A percentile compares a stretch with the other conserved stretches of the same genome.
Conservation (phyloP, 164 flowering plant species). For the Stephania yunnanensis region DNA sequence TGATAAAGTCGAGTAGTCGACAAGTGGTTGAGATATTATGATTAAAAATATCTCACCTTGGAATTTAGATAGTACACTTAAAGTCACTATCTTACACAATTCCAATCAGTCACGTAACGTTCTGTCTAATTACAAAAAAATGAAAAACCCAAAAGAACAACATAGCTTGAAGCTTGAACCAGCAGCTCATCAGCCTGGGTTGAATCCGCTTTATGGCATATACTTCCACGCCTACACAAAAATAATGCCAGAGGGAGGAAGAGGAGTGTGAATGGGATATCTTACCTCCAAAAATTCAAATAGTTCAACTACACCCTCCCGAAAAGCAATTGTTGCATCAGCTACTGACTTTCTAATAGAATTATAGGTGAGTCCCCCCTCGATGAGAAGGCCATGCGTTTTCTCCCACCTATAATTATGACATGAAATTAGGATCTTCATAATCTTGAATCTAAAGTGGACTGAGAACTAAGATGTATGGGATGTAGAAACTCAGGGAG, state of each 20-base stretch:
- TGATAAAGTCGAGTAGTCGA: no score
- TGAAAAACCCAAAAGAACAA: not conserved
- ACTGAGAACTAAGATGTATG: no score
- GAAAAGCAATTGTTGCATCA: conserved; percentile 59
- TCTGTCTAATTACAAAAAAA: no score
- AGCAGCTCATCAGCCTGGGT: not conserved
- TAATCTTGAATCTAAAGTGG: not conserved
- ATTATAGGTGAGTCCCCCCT: conserved; percentile 84
- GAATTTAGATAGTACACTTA: no score
- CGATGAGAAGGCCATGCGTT: conserved; percentile 78
- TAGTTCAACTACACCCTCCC: conserved; percentile 84
- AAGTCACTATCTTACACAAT: no score
- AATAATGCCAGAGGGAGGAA: not conserved
- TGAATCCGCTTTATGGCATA: not conserved
- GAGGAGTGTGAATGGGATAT: not conserved
- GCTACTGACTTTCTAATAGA: conserved; percentile 70
- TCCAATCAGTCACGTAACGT: no score
- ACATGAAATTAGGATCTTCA: conserved; percentile 11
- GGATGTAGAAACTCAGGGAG: no score
- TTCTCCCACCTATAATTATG: conserved; percentile 79
- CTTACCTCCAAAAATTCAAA: conserved; percentile 83
- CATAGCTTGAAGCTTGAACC: not conserved
- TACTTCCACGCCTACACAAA: not conserved
- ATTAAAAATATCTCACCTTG: no score
- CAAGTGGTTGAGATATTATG: no score